Percentiles rank a stretch among this genome's conserved stretches.
Evolutionary conservation across 441 rosid genomes (phyloP).

Genomic region (Hura crepitans): DNA sequence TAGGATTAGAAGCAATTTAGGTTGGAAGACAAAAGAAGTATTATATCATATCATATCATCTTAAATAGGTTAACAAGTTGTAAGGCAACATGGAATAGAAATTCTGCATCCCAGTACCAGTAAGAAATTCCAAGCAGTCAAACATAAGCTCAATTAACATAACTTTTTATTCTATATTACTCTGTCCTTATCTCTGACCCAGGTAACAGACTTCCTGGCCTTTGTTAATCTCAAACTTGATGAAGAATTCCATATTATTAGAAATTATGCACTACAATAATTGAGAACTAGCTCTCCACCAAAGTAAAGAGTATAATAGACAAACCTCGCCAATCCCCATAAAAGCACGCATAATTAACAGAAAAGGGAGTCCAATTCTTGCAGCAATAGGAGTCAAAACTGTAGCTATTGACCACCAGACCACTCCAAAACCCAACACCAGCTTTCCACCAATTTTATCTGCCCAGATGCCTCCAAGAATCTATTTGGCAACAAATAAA

Average conservation of each 20-base stretch:
- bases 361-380: conserved; percentile 76
- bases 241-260: not conserved
- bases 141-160: not conserved
- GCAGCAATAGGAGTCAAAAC: conserved; percentile 97
- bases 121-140: not conserved
- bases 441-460: conserved; percentile 91
- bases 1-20: conserved; percentile 2
- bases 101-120: not conserved
- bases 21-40: not conserved
- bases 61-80: not conserved
- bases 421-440: conserved; percentile 90
- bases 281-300: conserved; percentile 12
- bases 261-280: not conserved
- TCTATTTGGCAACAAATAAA: conserved; percentile 42
- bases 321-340: conserved; percentile 99
- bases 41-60: not conserved
- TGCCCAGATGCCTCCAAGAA: conserved; percentile 97
- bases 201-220: not conserved
- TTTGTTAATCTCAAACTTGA: not conserved
- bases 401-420: conserved; percentile 97
- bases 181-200: not conserved
- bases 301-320: conserved; percentile 21
- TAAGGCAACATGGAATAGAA: not conserved
- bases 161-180: not conserved
- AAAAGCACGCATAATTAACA: conserved; percentile 86